Base-by-base conservation (phyloP, 371 early-diverging fungal species). In the Apophysomyces variabilis region DNA sequence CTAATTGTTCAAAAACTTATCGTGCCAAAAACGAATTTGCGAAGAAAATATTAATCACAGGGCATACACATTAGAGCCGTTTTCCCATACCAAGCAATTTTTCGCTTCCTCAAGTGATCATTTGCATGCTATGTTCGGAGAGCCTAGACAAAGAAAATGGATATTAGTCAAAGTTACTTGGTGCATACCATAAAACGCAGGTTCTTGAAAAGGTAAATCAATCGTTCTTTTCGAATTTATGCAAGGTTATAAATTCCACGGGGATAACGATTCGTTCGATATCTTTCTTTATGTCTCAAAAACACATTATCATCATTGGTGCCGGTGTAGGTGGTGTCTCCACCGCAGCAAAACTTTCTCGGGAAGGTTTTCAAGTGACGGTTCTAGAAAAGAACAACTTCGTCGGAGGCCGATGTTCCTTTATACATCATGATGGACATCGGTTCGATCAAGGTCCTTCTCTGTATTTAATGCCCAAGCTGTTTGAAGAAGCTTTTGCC, bases 361-460 rank as follows among this genome's bases (percentile, higher is more conserved):
- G 79, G 35, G 71, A 74, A 65, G 89, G 89, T 0, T 77, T 79
- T 67, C 58, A 69, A 41, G 87, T 89, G 9, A 80, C 83, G 7
- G 86, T 89, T 3, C 70, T 85, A 7, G 89, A 89, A 61, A 87
- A 89, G 72, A 89, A 89, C 65, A 71, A 67, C 13, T 84, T 82
- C 60, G 64, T 66, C 3, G 89, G 89, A 38, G 89, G 89, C 1
- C 75, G 89, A 4, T 85, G 86, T 62, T 87, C 88, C 3, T 62
- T 86, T 5, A 83, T 89, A 36, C 67, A 83, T 41, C 75, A 82
- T 35, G 64, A 80, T 43, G 83, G 82, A 1, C 72, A 78, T 61
- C 82, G 88, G 1, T 87, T 87, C 64, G 89, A 89, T 69, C 86
- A 86, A 73, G 89, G 89, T 0, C 89, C 89, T 0, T 87, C 87